Conservation (phyloP, 2,329 filamentous ascomycete species). For the Trichoderma citrinoviride region DNA sequence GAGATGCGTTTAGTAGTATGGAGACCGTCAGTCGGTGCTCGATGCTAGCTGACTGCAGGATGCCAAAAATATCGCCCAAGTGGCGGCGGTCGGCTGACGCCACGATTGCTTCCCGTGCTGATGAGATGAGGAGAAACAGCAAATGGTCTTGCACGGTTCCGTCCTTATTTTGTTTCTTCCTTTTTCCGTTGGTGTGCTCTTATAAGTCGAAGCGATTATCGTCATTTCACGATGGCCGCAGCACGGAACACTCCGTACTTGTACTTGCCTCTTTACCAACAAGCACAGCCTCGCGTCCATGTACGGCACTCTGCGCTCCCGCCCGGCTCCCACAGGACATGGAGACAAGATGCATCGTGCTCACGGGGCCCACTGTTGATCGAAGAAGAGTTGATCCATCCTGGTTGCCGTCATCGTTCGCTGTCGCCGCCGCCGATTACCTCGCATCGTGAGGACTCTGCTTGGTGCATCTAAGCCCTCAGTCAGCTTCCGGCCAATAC, state of each 20-base stretch:
- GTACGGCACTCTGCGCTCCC: slow-evolving; percentile 2
- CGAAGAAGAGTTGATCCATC: background rate
- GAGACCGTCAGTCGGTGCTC: background rate
- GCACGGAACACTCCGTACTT: background rate
- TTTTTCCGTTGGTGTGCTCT: background rate
- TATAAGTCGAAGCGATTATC: background rate
- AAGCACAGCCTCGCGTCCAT: background rate
- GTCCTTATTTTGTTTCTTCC: background rate
- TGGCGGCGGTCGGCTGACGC: slow-evolving; percentile 14
- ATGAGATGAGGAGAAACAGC: background rate
- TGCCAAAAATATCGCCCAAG: slow-evolving; percentile 2
- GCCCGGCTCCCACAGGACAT: background rate
- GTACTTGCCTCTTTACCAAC: too few species aligned
- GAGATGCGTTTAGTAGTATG: too few species aligned
- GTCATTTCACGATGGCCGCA: background rate
- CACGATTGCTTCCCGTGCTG: slow-evolving; percentile 4
- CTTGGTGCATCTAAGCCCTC: too few species aligned
- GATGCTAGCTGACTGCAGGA: slow-evolving; percentile 5
- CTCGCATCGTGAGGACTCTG: too few species aligned
- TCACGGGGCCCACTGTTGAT: background rate
- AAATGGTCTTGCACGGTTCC: background rate
- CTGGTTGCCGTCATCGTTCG: background rate
- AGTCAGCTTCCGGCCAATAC: too few species aligned
- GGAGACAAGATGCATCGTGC: background rate
- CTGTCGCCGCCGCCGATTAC: too few species aligned